These are phyloP conservation scores for Epichloe glyceriae DNA, from an alignment of 2,329 filamentous ascomycete species.

Conservation along the genomic window DNA sequence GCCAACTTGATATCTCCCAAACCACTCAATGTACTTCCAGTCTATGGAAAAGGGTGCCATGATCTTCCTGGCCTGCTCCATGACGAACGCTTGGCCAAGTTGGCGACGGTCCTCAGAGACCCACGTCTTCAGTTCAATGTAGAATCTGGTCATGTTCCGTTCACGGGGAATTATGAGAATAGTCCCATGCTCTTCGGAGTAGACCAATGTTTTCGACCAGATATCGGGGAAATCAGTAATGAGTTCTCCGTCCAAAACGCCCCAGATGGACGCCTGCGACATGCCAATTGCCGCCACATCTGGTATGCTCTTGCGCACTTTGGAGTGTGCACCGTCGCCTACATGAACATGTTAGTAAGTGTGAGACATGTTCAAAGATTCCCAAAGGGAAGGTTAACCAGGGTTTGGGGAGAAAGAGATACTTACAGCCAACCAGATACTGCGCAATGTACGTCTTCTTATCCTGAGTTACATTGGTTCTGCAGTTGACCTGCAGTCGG, in stretches of 20 bases:
- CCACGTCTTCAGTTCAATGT: constrained; percentile 41
- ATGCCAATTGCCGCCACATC: constrained; percentile 40
- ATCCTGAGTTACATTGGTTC: constrained; percentile 37
- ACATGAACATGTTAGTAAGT: background rate
- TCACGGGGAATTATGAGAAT: constrained; percentile 65
- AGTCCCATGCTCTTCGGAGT: constrained; percentile 53
- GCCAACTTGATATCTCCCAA: constrained; percentile 58
- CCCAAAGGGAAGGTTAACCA: background rate
- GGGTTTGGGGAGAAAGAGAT: background rate
- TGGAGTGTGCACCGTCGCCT: constrained; percentile 60
- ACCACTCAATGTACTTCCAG: constrained; percentile 54
- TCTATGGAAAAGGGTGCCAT: constrained; percentile 43
- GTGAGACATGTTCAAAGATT: too few species aligned
- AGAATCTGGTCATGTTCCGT: constrained; percentile 56
- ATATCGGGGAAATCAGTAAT: constrained; percentile 63
- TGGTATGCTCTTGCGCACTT: constrained; percentile 52
- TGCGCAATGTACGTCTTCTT: constrained; percentile 39
- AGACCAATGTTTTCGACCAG: constrained; percentile 60
- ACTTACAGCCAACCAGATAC: constrained; percentile 54
- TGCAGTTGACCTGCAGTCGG: constrained; percentile 37
- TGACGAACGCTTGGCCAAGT: constrained; percentile 53
- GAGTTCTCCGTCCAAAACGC: constrained; percentile 57
- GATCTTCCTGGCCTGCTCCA: constrained; percentile 50
- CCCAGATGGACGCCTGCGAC: constrained; percentile 48
- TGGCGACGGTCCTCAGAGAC: constrained; percentile 25